Conservation (phyloP, 495 filamentous ascomycete genomes). For the Durotheca rogersii region DNA sequence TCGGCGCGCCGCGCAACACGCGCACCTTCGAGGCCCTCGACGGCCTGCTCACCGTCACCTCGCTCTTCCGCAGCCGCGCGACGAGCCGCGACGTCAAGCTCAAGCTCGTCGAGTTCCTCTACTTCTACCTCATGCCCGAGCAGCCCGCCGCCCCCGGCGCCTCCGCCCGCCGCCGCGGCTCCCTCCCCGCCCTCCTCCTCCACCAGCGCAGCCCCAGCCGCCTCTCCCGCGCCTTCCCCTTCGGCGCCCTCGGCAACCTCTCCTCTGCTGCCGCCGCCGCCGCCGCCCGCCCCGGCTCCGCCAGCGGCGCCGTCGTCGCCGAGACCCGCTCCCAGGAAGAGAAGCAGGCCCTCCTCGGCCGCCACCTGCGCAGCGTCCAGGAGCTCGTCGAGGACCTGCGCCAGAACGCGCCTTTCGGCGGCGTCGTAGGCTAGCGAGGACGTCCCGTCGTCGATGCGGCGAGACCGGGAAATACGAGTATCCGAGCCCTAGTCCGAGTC, state of each 20-base stretch:
- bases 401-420: slow-evolving; percentile 72
- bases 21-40: slow-evolving; percentile 92
- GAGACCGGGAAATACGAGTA: too few species aligned
- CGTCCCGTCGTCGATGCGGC: too few species aligned
- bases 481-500: too few species aligned
- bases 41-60: slow-evolving; percentile 89
- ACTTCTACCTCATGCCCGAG: slow-evolving; percentile 98
- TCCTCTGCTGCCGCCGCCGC: too few species aligned
- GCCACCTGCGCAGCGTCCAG: slow-evolving; percentile 85
- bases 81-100: slow-evolving; percentile 87
- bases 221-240: slow-evolving; percentile 53
- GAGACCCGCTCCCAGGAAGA: slow-evolving; percentile 73
- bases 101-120: slow-evolving; percentile 90
- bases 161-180: slow-evolving; percentile 38
- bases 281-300: slow-evolving; percentile 39
- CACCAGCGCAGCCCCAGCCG: slow-evolving; percentile 74
- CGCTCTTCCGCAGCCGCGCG: slow-evolving; percentile 80
- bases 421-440: slow-evolving; percentile 46
- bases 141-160: slow-evolving; percentile 57
- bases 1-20: slow-evolving; percentile 80
- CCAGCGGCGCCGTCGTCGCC: slow-evolving; percentile 43
- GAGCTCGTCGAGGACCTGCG: slow-evolving; percentile 87
- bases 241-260: slow-evolving; percentile 34
- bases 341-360: slow-evolving; percentile 79
- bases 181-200: slow-evolving; percentile 49